Evolutionary conservation across 2,329 filamentous ascomycete species (phyloP), one percentile per base, ranked within the genome.

Genomic region (Penicillium sp.): DNA sequence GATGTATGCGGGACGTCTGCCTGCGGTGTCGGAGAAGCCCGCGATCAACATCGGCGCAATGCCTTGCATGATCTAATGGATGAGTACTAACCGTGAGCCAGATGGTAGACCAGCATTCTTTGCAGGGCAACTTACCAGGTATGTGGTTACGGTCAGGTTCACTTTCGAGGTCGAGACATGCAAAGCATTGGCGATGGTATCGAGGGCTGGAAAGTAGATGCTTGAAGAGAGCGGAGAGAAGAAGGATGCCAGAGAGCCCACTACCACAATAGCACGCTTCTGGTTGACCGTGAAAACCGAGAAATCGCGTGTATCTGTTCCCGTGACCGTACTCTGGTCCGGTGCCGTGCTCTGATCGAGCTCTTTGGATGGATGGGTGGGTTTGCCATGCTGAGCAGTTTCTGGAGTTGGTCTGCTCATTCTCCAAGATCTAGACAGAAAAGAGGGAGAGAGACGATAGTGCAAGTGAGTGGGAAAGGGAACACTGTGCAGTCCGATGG

Each of bases 11-110:
- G 79, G 79, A 19, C 79, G 67, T 27, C 79, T 70, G 14, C 80
- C 79, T 1, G 75, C 73, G 51, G 70, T 72, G 53, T 84, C 80
- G 7, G 76, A 77, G 31, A 83, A 74, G 41, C 80, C 78, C 2
- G 79, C 80, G 29, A 80, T 75, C 3, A 84, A 53, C n/a, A 50
- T 54, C 1, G 48, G 51, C n/a, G 41, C 53, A 57, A 67, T 26
- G 49, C 67, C 48, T 18, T 51, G 47, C 39, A 58, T 30, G 13
- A 57, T 49, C 51, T 56, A 17, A 15, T 39, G 16, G 11, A 39
- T 8, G 2, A n/a, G 15, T 16, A n/a, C 3, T 13, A 13, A 7
- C 32, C 17, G 35, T 45, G 26, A 39, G 18, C 18, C 43, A 15
- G 2, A 11, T 37, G 4, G 15, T 28, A 11, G 29, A 43, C 11